Conservation (phyloP, 2,329 filamentous ascomycete species). For the Zasmidium cellare region DNA sequence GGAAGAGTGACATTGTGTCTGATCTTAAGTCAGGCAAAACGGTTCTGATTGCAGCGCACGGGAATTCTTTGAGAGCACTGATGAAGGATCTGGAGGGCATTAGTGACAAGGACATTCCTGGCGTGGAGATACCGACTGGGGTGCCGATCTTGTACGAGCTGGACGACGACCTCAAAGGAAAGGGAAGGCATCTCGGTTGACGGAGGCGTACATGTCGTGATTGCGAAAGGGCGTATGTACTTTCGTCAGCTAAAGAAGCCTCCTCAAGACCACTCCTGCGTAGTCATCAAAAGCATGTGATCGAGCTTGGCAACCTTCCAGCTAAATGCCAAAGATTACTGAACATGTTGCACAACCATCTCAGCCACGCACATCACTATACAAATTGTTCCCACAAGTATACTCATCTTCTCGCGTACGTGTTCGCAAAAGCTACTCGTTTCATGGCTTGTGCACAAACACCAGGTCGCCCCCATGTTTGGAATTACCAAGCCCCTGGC, state of each 20-base stretch:
- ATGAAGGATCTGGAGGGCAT: slow-evolving; percentile 16
- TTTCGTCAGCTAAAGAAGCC: too few species aligned
- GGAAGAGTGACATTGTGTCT: slow-evolving; percentile 10
- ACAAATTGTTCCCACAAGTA: not conserved
- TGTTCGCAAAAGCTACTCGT: not conserved
- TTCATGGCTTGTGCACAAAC: not conserved
- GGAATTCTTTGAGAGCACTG: slow-evolving; percentile 14
- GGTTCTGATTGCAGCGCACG: slow-evolving; percentile 15
- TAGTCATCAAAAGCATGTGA: not conserved
- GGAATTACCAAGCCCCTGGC: not conserved
- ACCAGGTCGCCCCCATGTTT: not conserved
- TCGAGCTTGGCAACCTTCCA: not conserved
- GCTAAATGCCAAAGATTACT: not conserved
- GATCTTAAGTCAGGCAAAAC: slow-evolving; percentile 9
- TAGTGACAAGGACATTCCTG: slow-evolving; percentile 13
- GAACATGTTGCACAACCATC: not conserved
- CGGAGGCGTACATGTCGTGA: too few species aligned
- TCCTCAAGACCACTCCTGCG: too few species aligned
- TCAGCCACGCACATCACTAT: not conserved
- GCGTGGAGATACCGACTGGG: slow-evolving; percentile 15
- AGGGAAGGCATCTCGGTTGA: not conserved
- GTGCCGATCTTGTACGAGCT: slow-evolving; percentile 17
- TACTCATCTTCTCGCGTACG: not conserved
- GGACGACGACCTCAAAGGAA: slow-evolving; percentile 7
- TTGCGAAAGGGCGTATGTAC: too few species aligned